phyloP scores from a whole-genome alignment of 768 basidiomycete species.

The Trametes maxima region DNA sequence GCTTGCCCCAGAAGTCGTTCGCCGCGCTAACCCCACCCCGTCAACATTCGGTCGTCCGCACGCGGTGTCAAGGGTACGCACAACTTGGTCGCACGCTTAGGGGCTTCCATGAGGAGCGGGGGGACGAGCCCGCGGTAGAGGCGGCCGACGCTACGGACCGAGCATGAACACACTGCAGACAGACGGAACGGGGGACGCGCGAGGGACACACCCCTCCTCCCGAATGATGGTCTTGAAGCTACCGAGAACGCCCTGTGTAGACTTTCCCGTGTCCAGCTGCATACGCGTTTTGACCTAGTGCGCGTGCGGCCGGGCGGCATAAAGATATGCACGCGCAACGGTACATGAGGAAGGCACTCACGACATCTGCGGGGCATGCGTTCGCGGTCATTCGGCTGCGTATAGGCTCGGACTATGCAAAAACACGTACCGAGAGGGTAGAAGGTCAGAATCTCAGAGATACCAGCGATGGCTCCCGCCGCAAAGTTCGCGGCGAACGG shows the following conservation, averaged over 20 bases:
- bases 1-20: constrained; percentile 97
- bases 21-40: constrained; percentile 54
- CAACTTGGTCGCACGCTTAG: constrained; percentile 98
- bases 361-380: constrained; percentile 67
- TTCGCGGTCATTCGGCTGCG: background rate
- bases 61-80: constrained; percentile 38
- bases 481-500: constrained; percentile 90
- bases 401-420: background rate
- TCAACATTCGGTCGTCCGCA: background rate
- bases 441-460: constrained; percentile 81
- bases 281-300: constrained; percentile 94
- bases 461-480: constrained; percentile 95
- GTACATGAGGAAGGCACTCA: constrained; percentile 43
- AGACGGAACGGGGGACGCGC: background rate
- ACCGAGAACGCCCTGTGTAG: constrained; percentile 74
- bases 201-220: constrained; percentile 80
- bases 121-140: constrained; percentile 97
- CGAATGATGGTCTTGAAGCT: constrained; percentile 82
- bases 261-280: constrained; percentile 91
- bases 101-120: constrained; percentile 92
- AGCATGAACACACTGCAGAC: constrained; percentile 2
- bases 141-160: constrained; percentile 61
- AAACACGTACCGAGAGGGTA: constrained; percentile 78
- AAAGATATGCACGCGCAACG: constrained; percentile 5
- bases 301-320: constrained; percentile 16